These are phyloP conservation scores for Thelephora terrestris DNA, from an alignment of 1,284 basidiomycete species.

Conservation along the genomic window DNA sequence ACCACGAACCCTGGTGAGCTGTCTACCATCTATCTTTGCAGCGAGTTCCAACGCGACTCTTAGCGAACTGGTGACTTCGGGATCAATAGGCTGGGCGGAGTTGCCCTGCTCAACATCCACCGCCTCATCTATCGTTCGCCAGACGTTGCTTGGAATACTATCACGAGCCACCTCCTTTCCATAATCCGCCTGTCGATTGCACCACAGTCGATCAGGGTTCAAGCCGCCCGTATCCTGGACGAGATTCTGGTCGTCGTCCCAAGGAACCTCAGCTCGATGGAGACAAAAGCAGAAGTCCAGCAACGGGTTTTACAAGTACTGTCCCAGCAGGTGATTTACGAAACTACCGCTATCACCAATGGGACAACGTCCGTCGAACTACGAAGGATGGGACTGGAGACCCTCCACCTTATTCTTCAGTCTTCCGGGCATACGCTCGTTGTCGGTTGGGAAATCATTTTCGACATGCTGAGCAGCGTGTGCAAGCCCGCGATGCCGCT, in stretches of 20 bases:
- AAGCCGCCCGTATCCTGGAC: conserved; percentile 81
- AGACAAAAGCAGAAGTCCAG: conserved; percentile 65
- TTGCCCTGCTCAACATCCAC: conserved; percentile 75
- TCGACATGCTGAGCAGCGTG: conserved; percentile 80
- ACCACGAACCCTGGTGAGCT: conserved; percentile 60
- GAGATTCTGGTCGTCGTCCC: conserved; percentile 69
- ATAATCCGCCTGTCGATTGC: conserved; percentile 60
- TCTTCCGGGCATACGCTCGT: conserved; percentile 85
- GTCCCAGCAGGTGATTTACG: conserved; percentile 65
- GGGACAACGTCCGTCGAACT: conserved; percentile 57
- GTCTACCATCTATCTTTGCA: neutral
- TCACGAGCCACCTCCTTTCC: conserved; percentile 70
- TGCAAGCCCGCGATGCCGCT: conserved; percentile 44
- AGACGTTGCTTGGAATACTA: conserved; percentile 77
- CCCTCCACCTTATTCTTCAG: conserved; percentile 83
- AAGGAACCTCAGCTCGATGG: conserved; percentile 50
- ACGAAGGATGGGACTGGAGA: conserved; percentile 79
- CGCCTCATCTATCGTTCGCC: conserved; percentile 75
- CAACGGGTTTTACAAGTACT: conserved; percentile 77
- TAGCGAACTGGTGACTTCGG: conserved; percentile 80
- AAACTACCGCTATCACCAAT: conserved; percentile 32
- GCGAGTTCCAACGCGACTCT: neutral
- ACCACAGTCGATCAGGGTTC: conserved; percentile 73
- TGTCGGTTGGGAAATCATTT: conserved; percentile 89
- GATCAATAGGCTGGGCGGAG: conserved; percentile 73